These are phyloP conservation scores for Cyclocybe cylindracea DNA, from an alignment of 768 basidiomycete species.

Conservation along the genomic window DNA sequence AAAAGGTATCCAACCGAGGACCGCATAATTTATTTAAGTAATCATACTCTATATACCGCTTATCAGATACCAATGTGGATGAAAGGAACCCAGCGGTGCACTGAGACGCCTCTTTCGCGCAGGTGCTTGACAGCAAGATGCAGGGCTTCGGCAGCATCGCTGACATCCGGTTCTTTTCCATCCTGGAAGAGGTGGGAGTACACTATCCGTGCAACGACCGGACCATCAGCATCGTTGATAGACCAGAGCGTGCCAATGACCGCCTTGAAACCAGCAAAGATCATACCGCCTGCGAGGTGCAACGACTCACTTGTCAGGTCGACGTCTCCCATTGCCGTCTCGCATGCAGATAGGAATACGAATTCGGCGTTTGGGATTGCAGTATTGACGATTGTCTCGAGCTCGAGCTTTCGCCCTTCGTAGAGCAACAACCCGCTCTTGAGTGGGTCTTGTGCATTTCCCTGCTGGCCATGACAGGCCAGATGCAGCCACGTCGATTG, in stretches of 20 bases:
- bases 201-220: slow-evolving; percentile 25
- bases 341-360: slow-evolving; percentile 49
- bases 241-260: slow-evolving; percentile 47
- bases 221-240: slow-evolving; percentile 37
- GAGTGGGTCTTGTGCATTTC: slow-evolving; percentile 19
- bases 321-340: slow-evolving; percentile 37
- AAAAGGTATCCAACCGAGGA: too few species aligned
- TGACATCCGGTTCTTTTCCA: slow-evolving; percentile 3
- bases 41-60: neutral
- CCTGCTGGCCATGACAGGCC: slow-evolving; percentile 38
- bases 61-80: slow-evolving; percentile 22
- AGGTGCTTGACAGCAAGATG: slow-evolving; percentile 15
- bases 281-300: slow-evolving; percentile 44
- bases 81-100: slow-evolving; percentile 19
- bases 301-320: slow-evolving; percentile 27
- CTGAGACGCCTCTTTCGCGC: slow-evolving; percentile 10
- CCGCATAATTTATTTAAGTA: neutral
- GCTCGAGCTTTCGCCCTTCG: slow-evolving; percentile 14
- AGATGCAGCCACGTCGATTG: slow-evolving; percentile 32
- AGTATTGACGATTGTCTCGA: slow-evolving; percentile 22
- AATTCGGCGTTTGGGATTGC: slow-evolving; percentile 28
- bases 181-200: slow-evolving; percentile 14
- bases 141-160: slow-evolving; percentile 15
- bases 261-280: slow-evolving; percentile 29
- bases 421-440: slow-evolving; percentile 19